phyloP scores from a whole-genome alignment of 257 asterid species.

The Nicotiana tomentosiformis region DNA sequence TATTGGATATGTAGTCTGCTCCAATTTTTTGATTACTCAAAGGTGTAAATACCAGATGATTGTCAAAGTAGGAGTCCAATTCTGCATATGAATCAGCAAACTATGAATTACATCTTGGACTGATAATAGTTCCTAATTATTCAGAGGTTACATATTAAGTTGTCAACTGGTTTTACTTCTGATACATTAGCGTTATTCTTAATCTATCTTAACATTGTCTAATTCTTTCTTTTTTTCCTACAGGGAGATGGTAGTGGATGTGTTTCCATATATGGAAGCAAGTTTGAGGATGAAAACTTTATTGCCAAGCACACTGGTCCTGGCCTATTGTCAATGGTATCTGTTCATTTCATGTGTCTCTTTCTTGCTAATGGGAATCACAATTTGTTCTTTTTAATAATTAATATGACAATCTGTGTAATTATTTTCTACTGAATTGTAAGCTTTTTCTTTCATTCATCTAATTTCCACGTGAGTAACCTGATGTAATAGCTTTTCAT shows the following conservation, averaged over 20 bases:
- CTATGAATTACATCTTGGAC: not conserved
- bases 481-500: not conserved
- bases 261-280: constrained; percentile 83
- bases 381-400: not conserved
- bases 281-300: constrained; percentile 92
- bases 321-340: constrained; percentile 90
- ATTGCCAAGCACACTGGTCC: constrained; percentile 97
- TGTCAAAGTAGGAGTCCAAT: not conserved
- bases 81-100: not conserved
- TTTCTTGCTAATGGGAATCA: not conserved
- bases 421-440: not conserved
- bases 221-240: constrained; percentile 9
- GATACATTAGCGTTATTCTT: not conserved
- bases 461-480: not conserved
- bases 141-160: not conserved
- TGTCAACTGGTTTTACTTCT: not conserved
- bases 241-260: constrained; percentile 99
- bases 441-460: not conserved
- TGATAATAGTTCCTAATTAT: not conserved
- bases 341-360: not conserved
- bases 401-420: not conserved
- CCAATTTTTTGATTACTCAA: not conserved
- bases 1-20: not conserved
- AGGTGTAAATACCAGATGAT: not conserved
- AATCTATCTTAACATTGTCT: not conserved